Percentiles rank a stretch among this genome's conserved stretches.
phyloP scores from a whole-genome alignment of 1,284 basidiomycete species.

The Omphalotus olearius region DNA sequence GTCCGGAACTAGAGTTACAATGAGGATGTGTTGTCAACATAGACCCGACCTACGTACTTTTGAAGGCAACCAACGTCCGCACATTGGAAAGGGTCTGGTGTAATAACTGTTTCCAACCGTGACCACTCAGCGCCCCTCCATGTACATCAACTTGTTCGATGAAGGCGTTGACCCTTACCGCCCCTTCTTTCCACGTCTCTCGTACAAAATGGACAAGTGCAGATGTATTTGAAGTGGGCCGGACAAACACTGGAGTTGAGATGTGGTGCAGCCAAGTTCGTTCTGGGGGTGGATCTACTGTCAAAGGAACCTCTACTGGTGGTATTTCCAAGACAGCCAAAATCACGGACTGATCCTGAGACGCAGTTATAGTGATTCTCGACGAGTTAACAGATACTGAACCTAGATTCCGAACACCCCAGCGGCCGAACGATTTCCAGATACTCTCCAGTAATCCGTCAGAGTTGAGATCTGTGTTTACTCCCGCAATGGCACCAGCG shows the following conservation, averaged over 20 bases:
- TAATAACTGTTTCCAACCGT: slow-evolving; percentile 49
- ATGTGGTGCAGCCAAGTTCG: slow-evolving; percentile 56
- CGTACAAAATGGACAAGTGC: slow-evolving; percentile 47
- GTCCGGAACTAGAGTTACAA: slow-evolving; percentile 45
- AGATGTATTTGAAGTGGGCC: slow-evolving; percentile 49
- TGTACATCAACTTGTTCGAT: slow-evolving; percentile 40
- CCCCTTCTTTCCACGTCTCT: slow-evolving; percentile 56
- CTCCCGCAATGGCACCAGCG: slow-evolving; percentile 55
- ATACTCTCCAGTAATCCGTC: slow-evolving; percentile 36
- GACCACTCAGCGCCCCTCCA: slow-evolving; percentile 43
- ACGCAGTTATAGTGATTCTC: slow-evolving; percentile 42
- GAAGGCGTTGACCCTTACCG: slow-evolving; percentile 37
- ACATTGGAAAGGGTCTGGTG: slow-evolving; percentile 40
- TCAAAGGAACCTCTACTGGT: slow-evolving; percentile 52
- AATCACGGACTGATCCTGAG: slow-evolving; percentile 30
- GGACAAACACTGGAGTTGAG: slow-evolving; percentile 47
- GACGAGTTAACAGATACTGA: slow-evolving; percentile 52
- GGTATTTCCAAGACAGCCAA: slow-evolving; percentile 45
- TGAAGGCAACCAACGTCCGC: slow-evolving; percentile 39
- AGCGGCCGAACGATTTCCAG: slow-evolving; percentile 64
- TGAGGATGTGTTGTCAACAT: slow-evolving; percentile 4
- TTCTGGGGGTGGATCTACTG: slow-evolving; percentile 50
- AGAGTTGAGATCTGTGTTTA: slow-evolving; percentile 36
- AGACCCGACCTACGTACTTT: slow-evolving; percentile 37
- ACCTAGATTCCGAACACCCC: slow-evolving; percentile 54